Conservation (phyloP, 129 eudicot genomes). For the Solidago caesia region DNA sequence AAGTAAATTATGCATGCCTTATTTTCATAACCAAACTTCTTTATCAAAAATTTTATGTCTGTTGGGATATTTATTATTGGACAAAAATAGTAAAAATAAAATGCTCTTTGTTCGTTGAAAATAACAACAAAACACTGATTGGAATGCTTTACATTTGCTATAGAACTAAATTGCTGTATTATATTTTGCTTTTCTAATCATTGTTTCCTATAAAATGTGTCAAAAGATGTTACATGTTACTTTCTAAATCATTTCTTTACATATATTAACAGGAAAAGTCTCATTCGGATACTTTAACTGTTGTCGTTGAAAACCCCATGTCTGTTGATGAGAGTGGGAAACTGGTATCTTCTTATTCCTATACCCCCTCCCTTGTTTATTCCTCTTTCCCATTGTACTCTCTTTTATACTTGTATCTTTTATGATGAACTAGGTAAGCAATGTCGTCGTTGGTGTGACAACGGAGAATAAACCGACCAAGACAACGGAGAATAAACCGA, state of each 20-base stretch:
- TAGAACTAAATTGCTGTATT: not conserved
- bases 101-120: not conserved
- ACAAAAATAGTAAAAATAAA: not conserved
- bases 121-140: not conserved
- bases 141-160: not conserved
- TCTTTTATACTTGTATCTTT: not conserved
- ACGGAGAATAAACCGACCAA: slow-evolving; percentile 42
- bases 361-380: not conserved
- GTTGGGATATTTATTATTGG: not conserved
- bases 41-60: not conserved
- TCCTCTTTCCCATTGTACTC: not conserved
- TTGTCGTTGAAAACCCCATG: slow-evolving; percentile 77
- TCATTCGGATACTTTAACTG: slow-evolving; percentile 55
- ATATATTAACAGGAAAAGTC: slow-evolving; percentile 42
- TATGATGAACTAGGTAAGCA: slow-evolving; percentile 52
- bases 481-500: slow-evolving; percentile 50
- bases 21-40: not conserved
- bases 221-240: not conserved
- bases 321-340: slow-evolving; percentile 73
- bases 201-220: not conserved
- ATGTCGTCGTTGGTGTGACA: slow-evolving; percentile 73
- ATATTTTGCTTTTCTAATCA: not conserved
- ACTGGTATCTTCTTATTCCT: slow-evolving; percentile 42
- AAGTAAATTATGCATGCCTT: not conserved
- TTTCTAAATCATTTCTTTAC: not conserved